Evolutionary conservation across 139 green algal genomes (phyloP).

Genomic region (Asterochloris sp.): DNA sequence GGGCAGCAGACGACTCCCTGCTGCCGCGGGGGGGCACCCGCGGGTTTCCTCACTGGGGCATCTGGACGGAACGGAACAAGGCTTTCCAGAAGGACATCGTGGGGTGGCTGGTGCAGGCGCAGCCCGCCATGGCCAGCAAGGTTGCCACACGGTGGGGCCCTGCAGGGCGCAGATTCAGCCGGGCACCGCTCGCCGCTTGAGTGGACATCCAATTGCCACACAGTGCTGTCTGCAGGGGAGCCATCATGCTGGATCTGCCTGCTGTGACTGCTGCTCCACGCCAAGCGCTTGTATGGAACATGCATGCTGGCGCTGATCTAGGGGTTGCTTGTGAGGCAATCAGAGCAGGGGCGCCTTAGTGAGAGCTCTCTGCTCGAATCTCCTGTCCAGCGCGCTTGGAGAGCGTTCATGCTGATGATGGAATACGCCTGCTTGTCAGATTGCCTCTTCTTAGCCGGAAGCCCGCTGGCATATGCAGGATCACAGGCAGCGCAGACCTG

Average conservation of each 20-base stretch:
- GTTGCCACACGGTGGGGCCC: conserved; percentile 8
- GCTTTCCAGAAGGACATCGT: conserved; percentile 27
- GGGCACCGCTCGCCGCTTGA: conserved; percentile 1
- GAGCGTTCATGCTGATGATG: too few species aligned
- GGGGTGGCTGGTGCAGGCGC: conserved; percentile 23
- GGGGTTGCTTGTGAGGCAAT: background rate
- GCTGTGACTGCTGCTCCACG: background rate
- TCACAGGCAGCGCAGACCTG: conserved; percentile 38
- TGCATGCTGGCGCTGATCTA: background rate
- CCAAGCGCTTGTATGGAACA: background rate
- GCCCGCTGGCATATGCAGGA: conserved; percentile 14
- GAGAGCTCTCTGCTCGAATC: too few species aligned
- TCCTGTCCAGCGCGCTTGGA: too few species aligned
- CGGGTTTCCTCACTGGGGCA: conserved; percentile 55
- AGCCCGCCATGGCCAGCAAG: conserved; percentile 10
- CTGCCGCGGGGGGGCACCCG: conserved; percentile 38
- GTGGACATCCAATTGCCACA: background rate
- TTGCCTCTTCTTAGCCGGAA: background rate
- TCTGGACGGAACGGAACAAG: conserved; percentile 42
- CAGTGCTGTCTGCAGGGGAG: background rate
- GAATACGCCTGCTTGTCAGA: background rate
- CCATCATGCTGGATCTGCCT: background rate
- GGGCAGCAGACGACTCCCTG: conserved; percentile 33
- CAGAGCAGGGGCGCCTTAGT: too few species aligned
- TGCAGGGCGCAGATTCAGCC: background rate